These are phyloP conservation scores for Fonsecaea pugnacius DNA, from an alignment of 2,329 filamentous ascomycete species.

Conservation along the genomic window DNA sequence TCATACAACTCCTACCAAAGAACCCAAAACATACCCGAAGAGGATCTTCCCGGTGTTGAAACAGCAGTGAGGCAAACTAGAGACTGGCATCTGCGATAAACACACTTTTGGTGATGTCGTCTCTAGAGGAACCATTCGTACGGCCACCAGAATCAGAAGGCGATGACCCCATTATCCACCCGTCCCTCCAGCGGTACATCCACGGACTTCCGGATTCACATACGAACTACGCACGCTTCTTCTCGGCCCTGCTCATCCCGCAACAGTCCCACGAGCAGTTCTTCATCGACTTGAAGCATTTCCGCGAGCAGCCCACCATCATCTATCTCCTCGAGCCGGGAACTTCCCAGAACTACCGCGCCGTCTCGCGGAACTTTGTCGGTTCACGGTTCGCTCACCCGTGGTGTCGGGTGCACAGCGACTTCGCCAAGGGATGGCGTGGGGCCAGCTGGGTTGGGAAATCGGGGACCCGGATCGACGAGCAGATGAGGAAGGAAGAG, in stretches of 20 bases:
- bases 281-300: conserved; percentile 34
- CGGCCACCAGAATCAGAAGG: conserved; percentile 16
- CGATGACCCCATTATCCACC: conserved; percentile 24
- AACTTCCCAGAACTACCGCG: conserved; percentile 29
- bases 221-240: conserved; percentile 34
- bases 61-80: background rate
- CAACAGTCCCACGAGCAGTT: conserved; percentile 31
- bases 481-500: conserved; percentile 32
- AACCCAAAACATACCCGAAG: background rate
- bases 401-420: conserved; percentile 33
- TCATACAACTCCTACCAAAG: background rate
- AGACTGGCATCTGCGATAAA: background rate
- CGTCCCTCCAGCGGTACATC: conserved; percentile 32
- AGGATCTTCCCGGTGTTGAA: background rate
- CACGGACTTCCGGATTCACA: conserved; percentile 30
- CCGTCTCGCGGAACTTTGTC: conserved; percentile 29
- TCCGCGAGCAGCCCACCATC: conserved; percentile 33
- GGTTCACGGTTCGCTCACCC: conserved; percentile 36
- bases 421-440: conserved; percentile 25
- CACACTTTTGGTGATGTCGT: conserved; percentile 2
- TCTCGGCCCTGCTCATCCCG: conserved; percentile 35
- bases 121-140: background rate
- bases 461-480: conserved; percentile 21
- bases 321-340: conserved; percentile 26
- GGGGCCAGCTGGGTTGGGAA: conserved; percentile 23